phyloP scores from a whole-genome alignment of 306 rosid genomes.

The Corylus avellana region DNA sequence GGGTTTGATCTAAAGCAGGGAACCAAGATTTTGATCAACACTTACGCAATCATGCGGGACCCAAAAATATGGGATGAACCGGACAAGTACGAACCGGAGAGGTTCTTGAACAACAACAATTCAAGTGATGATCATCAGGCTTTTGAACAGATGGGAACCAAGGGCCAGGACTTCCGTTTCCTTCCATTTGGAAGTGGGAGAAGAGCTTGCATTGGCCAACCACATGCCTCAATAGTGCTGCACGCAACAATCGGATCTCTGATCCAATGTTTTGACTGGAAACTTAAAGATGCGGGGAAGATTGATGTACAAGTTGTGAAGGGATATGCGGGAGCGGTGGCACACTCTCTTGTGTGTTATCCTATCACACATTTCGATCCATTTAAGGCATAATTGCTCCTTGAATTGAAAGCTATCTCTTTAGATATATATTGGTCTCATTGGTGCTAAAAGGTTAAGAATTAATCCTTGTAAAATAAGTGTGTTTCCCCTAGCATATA shows the following conservation, averaged over 20 bases:
- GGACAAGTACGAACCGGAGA: constrained; percentile 49
- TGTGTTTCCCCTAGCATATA: background rate
- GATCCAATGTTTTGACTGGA: constrained; percentile 50
- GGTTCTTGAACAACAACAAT: constrained; percentile 26
- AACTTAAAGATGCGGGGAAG: constrained; percentile 29
- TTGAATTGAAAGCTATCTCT: background rate
- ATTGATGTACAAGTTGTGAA: constrained; percentile 40
- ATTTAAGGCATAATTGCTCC: background rate
- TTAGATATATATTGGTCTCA: background rate
- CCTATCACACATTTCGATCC: constrained; percentile 35
- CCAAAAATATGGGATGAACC: constrained; percentile 42
- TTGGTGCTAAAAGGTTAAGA: background rate
- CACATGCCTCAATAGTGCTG: constrained; percentile 38
- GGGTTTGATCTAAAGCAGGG: constrained; percentile 37
- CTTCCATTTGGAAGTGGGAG: constrained; percentile 59
- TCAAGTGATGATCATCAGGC: background rate
- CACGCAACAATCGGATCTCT: constrained; percentile 33
- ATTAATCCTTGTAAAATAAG: background rate
- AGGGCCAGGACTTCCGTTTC: constrained; percentile 35
- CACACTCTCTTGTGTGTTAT: constrained; percentile 36
- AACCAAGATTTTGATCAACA: constrained; percentile 38
- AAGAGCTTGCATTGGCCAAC: constrained; percentile 46
- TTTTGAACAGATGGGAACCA: constrained; percentile 7
- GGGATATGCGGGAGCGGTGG: constrained; percentile 42
- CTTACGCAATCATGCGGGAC: constrained; percentile 56